Percentiles rank a stretch among this genome's conserved stretches.
phyloP scores from a whole-genome alignment of 257 asterid genomes.

The Jaltomata sinuosa region DNA sequence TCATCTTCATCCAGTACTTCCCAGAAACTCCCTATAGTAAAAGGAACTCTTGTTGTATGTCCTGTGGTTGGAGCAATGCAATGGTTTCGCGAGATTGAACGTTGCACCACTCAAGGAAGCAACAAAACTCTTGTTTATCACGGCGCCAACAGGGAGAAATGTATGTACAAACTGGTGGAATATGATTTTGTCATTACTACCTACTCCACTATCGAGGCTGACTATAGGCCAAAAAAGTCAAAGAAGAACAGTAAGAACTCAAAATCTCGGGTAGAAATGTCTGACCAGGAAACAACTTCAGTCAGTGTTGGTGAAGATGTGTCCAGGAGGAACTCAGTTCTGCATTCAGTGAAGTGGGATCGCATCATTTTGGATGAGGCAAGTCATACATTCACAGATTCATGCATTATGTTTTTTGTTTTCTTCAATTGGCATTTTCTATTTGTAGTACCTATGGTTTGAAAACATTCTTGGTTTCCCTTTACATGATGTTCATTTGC shows the following conservation, averaged over 20 bases:
- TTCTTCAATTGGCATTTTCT: background rate
- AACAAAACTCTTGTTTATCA: slow-evolving; percentile 69
- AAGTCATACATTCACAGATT: background rate
- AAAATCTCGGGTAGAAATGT: background rate
- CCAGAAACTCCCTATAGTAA: slow-evolving; percentile 33
- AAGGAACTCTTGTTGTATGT: slow-evolving; percentile 79
- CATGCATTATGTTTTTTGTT: background rate
- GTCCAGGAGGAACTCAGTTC: background rate
- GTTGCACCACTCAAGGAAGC: slow-evolving; percentile 66
- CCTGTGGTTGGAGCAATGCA: slow-evolving; percentile 74
- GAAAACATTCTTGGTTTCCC: background rate
- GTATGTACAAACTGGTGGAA: slow-evolving; percentile 38
- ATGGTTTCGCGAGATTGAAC: slow-evolving; percentile 75
- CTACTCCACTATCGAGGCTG: slow-evolving; percentile 50
- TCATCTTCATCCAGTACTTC: background rate
- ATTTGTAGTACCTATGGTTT: background rate
- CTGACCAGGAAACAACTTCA: slow-evolving; percentile 13
- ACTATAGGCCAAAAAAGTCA: slow-evolving; percentile 61
- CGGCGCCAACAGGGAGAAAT: slow-evolving; percentile 62
- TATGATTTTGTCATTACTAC: slow-evolving; percentile 78
- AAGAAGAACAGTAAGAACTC: slow-evolving; percentile 61
- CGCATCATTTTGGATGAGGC: background rate
- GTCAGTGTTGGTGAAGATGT: background rate
- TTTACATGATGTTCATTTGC: background rate
- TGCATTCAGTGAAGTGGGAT: background rate